phyloP scores from a whole-genome alignment of 768 basidiomycete species.

The Clavaria fumosa region DNA sequence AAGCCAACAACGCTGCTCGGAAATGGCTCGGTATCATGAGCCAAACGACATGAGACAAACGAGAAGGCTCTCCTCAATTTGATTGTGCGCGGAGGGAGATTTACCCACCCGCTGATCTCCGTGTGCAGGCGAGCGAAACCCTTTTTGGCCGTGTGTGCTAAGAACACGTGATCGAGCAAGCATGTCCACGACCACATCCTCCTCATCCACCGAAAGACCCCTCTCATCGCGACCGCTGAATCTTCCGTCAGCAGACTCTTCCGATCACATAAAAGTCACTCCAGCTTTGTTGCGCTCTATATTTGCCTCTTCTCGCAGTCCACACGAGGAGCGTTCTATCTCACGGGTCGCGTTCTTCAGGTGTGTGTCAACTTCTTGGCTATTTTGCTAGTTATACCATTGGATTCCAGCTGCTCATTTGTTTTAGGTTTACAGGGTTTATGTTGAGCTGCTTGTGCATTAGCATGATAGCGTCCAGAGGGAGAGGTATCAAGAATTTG shows the following conservation, averaged over 20 bases:
- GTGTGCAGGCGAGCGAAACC: too few relatives aligned
- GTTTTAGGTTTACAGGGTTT: slow-evolving; percentile 61
- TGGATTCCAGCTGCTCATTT: slow-evolving; percentile 1
- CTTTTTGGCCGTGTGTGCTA: too few relatives aligned
- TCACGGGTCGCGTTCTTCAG: slow-evolving; percentile 81
- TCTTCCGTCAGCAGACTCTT: slow-evolving; percentile 28
- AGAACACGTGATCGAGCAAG: neutral
- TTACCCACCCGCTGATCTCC: too few relatives aligned
- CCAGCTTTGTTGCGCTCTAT: slow-evolving; percentile 71
- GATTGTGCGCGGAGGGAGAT: too few relatives aligned
- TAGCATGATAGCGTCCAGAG: slow-evolving; percentile 56
- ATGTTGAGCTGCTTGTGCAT: slow-evolving; percentile 70
- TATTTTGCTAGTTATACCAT: slow-evolving; percentile 1
- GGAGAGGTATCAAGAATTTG: slow-evolving; percentile 42
- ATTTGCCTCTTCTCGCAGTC: slow-evolving; percentile 72
- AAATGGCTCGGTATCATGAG: too few relatives aligned
- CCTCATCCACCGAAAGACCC: slow-evolving; percentile 25
- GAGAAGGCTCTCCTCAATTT: too few relatives aligned
- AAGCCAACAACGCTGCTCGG: too few relatives aligned
- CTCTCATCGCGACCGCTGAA: slow-evolving; percentile 17
- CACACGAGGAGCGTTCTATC: slow-evolving; percentile 68
- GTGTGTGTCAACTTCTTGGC: slow-evolving; percentile 27
- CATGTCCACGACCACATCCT: slow-evolving; percentile 30
- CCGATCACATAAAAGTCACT: slow-evolving; percentile 65
- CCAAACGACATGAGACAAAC: too few relatives aligned